Evolutionary conservation across 2,329 filamentous ascomycete genomes (phyloP), one percentile per base, ranked within the genome.

Genomic region (Colletotrichum cuscutae): DNA sequence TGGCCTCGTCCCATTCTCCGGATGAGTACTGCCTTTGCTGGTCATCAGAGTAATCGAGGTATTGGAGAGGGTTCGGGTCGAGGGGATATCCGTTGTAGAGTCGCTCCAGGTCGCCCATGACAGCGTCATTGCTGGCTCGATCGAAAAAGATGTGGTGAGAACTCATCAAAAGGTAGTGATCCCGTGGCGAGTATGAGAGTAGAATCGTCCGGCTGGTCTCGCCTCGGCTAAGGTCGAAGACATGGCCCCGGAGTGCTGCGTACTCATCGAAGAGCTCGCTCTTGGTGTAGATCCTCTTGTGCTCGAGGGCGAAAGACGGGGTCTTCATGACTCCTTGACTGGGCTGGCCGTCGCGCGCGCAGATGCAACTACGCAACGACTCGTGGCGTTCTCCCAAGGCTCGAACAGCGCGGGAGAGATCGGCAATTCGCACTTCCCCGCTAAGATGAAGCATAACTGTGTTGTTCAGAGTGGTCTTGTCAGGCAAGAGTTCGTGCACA

Each of bases 91-190:
- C 77, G n/a, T 79, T 78, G 77, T 89, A 89, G 0, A 77, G 80
- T 62, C 78, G 82, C 28, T 85, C 79, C 28, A 89, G 73, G 53
- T 89, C 86, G 1, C 75, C 57, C 24, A 87, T 74, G 37, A 89
- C 77, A 5, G 88, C 74, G 28, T 84, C 76, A 12, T 82, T 83
- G 63, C 86, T 86, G 46, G 84, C 75, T 1, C 84, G 86, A 72
- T 90, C 88, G 81, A 89, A 83, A 54, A 82, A 79, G 49, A 89
- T 88, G 75, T 89, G 87, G 72, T 89, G 87, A 54, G 81, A 82
- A 5, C 79, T 80, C 13, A 89, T 68, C 0, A 90, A 59, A 1
- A 89, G 72, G 74, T 79, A 83, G 73, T 87, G 83, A 8, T 73
- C 65, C 0, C 76, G 78, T 1, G 77, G 72, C 0, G 79, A 80